phyloP scores from a whole-genome alignment of 2,329 filamentous ascomycete genomes.

The Fusarium sarcochroum region DNA sequence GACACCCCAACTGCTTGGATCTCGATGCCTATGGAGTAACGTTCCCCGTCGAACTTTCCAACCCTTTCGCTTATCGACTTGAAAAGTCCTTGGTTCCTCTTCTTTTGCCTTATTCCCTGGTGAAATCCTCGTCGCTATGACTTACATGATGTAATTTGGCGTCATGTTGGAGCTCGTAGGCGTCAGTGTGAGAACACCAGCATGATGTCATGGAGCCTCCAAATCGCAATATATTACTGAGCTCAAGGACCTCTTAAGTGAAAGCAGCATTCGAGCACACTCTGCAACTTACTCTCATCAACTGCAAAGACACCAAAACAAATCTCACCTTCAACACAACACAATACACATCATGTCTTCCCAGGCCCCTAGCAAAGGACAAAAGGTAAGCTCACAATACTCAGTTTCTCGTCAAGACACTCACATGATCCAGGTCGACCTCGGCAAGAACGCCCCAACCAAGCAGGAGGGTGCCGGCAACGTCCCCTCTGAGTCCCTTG shows the following conservation, averaged over 20 bases:
- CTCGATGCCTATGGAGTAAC: conserved; percentile 26
- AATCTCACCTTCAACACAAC: neutral
- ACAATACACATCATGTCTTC: conserved; percentile 36
- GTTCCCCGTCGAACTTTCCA: conserved; percentile 27
- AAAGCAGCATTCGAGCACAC: neutral
- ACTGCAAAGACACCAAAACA: neutral
- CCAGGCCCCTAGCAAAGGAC: conserved; percentile 36
- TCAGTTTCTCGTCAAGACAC: neutral
- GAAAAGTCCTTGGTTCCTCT: conserved; percentile 5
- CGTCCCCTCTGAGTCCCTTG: conserved; percentile 79
- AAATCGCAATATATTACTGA: conserved; percentile 33
- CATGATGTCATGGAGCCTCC: conserved; percentile 40
- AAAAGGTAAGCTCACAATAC: conserved; percentile 39
- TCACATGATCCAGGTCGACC: conserved; percentile 58
- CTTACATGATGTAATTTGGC: conserved; percentile 44
- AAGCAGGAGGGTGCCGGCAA: conserved; percentile 74
- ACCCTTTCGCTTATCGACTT: conserved; percentile 8
- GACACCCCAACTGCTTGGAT: conserved; percentile 11
- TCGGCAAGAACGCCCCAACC: conserved; percentile 62
- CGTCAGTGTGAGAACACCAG: conserved; percentile 24
- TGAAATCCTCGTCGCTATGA: conserved; percentile 9
- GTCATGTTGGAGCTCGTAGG: conserved; percentile 33
- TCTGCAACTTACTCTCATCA: neutral
- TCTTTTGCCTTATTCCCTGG: conserved; percentile 9
- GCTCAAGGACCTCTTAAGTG: conserved; percentile 4